Percentiles rank a stretch among this genome's conserved stretches.
These are phyloP conservation scores for Alternaria infectoria DNA, from an alignment of 2,329 filamentous ascomycete species.

Conservation along the genomic window DNA sequence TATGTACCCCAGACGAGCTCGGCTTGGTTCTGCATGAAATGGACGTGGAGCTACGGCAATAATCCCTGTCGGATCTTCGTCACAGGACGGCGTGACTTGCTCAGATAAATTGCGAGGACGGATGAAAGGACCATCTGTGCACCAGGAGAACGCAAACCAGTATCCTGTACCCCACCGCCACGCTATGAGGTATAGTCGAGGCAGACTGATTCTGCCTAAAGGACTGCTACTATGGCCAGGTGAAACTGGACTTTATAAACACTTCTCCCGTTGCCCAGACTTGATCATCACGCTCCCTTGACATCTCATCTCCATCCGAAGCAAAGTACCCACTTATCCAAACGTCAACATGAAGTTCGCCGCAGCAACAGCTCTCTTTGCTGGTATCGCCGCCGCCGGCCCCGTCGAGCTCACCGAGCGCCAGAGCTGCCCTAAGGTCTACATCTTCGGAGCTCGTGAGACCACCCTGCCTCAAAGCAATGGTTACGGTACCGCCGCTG, in stretches of 20 bases:
- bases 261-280: conserved; percentile 14
- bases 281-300: conserved; percentile 15
- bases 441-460: conserved; percentile 54
- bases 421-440: conserved; percentile 51
- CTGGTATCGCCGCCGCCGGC: conserved; percentile 42
- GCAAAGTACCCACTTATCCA: neutral
- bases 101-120: conserved; percentile 39
- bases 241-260: conserved; percentile 25
- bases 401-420: conserved; percentile 47
- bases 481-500: conserved; percentile 50
- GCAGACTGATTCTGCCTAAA: conserved; percentile 43
- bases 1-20: conserved; percentile 44
- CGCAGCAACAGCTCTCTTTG: conserved; percentile 36
- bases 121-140: conserved; percentile 40
- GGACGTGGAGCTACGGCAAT: conserved; percentile 25
- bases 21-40: conserved; percentile 26
- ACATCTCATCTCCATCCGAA: conserved; percentile 14
- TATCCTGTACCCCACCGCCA: conserved; percentile 32
- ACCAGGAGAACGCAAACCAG: conserved; percentile 17
- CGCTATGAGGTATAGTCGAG: conserved; percentile 23
- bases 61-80: conserved; percentile 33
- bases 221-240: neutral
- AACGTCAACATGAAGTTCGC: conserved; percentile 40
- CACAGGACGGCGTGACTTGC: conserved; percentile 20
- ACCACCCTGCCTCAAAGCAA: conserved; percentile 48